These are phyloP conservation scores for Chrysopogon serrulatus DNA, from an alignment of 176 grass and related monocot species.

Conservation along the genomic window DNA sequence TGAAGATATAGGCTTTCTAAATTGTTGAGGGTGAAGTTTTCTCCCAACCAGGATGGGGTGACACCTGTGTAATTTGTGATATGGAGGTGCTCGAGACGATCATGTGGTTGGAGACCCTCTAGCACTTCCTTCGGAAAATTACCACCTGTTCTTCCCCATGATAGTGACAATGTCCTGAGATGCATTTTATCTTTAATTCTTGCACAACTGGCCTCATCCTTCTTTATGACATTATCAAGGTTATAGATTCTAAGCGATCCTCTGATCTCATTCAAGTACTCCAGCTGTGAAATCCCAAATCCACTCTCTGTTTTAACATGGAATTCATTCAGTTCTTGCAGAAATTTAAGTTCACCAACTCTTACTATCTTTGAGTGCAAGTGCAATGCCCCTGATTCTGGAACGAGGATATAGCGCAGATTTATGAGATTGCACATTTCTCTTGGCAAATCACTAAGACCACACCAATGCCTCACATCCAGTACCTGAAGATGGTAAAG, in stretches of 20 bases:
- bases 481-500: slow-evolving; percentile 37
- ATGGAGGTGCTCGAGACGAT: not conserved
- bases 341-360: slow-evolving; percentile 20
- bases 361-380: slow-evolving; percentile 27
- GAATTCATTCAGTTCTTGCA: slow-evolving; percentile 43
- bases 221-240: slow-evolving; percentile 20
- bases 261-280: slow-evolving; percentile 17
- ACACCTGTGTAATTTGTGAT: slow-evolving; percentile 1
- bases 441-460: slow-evolving; percentile 15
- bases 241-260: slow-evolving; percentile 25
- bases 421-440: slow-evolving; percentile 12
- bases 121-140: slow-evolving; percentile 7
- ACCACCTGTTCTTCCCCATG: not conserved
- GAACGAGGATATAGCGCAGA: slow-evolving; percentile 23
- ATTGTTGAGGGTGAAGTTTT: not conserved
- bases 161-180: slow-evolving; percentile 24
- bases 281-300: slow-evolving; percentile 33
- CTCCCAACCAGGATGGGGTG: slow-evolving; percentile 6
- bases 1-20: slow-evolving; percentile 22
- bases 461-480: not conserved
- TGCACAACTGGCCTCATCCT: slow-evolving; percentile 10
- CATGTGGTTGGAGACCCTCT: slow-evolving; percentile 30
- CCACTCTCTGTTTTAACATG: not conserved
- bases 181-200: slow-evolving; percentile 27
- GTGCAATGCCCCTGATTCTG: not conserved